These are phyloP conservation scores for Carex parvula DNA, from an alignment of 176 grass and related monocot species.

Conservation along the genomic window DNA sequence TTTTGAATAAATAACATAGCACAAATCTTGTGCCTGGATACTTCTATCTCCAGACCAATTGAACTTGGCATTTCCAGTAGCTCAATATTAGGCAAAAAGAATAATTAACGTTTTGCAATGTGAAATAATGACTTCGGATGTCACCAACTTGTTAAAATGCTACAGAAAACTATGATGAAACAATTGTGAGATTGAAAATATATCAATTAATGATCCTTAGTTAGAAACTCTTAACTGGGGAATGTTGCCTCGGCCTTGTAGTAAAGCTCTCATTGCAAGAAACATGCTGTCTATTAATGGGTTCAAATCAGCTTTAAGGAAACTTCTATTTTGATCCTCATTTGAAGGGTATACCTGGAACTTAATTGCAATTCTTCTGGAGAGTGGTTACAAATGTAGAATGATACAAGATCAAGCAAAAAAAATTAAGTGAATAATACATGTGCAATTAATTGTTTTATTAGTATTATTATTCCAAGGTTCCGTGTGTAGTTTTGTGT, in stretches of 20 bases:
- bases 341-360: background rate
- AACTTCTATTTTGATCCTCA: background rate
- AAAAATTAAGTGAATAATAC: background rate
- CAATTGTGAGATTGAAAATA: background rate
- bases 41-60: background rate
- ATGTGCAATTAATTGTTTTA: background rate
- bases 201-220: background rate
- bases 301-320: background rate
- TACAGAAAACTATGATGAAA: background rate
- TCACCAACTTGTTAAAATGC: background rate
- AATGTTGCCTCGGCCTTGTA: background rate
- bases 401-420: background rate
- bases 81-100: background rate
- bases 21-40: background rate
- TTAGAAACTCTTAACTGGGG: background rate
- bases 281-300: background rate
- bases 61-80: background rate
- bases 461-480: background rate
- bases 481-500: background rate
- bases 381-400: background rate
- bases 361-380: background rate
- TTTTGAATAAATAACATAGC: background rate
- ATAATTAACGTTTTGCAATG: background rate
- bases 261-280: background rate
- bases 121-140: background rate